Conservation (phyloP, 805 yeast species). For the Metschnikowia proteae region DNA sequence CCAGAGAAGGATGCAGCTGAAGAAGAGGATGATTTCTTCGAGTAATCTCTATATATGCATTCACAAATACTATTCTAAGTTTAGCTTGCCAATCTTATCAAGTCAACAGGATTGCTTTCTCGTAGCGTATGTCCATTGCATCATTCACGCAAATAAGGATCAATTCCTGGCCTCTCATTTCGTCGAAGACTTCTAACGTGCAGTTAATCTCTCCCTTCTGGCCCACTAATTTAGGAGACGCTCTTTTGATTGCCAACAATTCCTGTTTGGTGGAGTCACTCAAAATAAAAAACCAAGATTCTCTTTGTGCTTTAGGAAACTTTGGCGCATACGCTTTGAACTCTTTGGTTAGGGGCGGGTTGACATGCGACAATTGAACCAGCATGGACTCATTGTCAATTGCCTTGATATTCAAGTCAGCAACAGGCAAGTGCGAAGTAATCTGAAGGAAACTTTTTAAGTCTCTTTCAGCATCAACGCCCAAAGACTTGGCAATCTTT, state of each 20-base stretch:
- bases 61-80: background rate
- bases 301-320: conserved; percentile 88
- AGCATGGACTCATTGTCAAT: conserved; percentile 28
- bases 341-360: conserved; percentile 48
- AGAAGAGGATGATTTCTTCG: conserved; percentile 29
- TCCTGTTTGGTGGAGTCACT: conserved; percentile 49
- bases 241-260: conserved; percentile 66
- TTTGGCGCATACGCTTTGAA: conserved; percentile 71
- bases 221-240: conserved; percentile 51
- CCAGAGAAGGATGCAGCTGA: conserved; percentile 30
- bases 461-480: conserved; percentile 27
- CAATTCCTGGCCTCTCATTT: conserved; percentile 43
- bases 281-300: conserved; percentile 82
- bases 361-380: conserved; percentile 53
- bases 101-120: conserved; percentile 11
- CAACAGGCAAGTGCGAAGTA: conserved; percentile 60
- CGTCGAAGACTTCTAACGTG: conserved; percentile 48
- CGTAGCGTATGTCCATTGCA: conserved; percentile 56
- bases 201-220: conserved; percentile 40
- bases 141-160: conserved; percentile 57
- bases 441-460: conserved; percentile 46
- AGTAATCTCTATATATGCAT: conserved; percentile 15
- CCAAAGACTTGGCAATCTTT: conserved; percentile 34
- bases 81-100: background rate
- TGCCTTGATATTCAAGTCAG: conserved; percentile 43